Base-by-base conservation (phyloP, 2,329 filamentous ascomycete species). In the Fusarium paranaense region DNA sequence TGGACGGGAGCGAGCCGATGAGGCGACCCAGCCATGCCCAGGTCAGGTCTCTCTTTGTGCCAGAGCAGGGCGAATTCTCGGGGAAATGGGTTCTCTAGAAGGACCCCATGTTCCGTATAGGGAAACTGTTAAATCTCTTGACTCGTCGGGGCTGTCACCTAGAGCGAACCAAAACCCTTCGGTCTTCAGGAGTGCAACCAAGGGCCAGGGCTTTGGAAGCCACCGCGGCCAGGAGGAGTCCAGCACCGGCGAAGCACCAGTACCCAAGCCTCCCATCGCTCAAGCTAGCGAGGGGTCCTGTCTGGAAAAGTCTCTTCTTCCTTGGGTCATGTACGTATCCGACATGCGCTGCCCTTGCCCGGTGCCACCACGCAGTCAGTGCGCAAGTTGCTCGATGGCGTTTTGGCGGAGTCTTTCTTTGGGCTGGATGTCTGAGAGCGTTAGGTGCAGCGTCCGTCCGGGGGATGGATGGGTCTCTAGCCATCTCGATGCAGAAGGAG, bases 341-440 rank as follows among this genome's bases (percentile, higher is more conserved):
- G 61, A 62, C 37, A 56, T 74, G 61, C 68, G 68, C 56, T 59
- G 60, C 61, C 65, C 61, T 67, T 33, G 60, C 57, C 65, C 16
- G 57, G 69, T 74, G 69, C 71, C 71, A 74, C 68, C 57, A 22
- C 58, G 58, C 30, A 74, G 71, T 74, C 71, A 75, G 69, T 74
- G 72, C 72, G 59, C 62, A 52, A 59, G 62, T 56, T 66, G 42
- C 60, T 42, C 64, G 68, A 72, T 69, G 71, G 71, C 61, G 71
- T 73, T 73, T 56, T 62, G 69, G 33, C 60, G 63, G 67, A 74
- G 64, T 33, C 64, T 58, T 58, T 61, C 64, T 58, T 58, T 61
- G 61, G 45, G 38, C 40, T 52, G 50, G 38, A 37, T 37, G 45
- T 62, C 62, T 35, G 18, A 40, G 54, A 65, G 56, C 61, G 61